Conservation (phyloP, 768 basidiomycete species). For the Peribolospora baueri region DNA sequence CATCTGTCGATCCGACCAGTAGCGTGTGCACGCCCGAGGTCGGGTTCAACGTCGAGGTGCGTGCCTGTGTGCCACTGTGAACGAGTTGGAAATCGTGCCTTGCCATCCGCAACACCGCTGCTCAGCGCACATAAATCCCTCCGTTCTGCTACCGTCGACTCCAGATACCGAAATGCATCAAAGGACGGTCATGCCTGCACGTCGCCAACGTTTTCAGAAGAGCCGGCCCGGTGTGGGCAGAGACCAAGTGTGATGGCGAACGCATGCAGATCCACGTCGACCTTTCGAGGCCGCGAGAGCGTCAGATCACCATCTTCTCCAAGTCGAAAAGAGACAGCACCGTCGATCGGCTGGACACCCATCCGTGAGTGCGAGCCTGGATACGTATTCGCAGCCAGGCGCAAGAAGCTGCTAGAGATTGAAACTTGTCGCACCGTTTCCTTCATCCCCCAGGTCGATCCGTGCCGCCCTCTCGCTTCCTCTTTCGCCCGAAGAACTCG, state of each 20-base stretch:
- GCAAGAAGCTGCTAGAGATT: background rate
- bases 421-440: slow-evolving; percentile 14
- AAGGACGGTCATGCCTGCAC: slow-evolving; percentile 38
- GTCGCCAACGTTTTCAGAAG: slow-evolving; percentile 26
- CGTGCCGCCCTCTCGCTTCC: slow-evolving; percentile 26
- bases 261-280: slow-evolving; percentile 74
- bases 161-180: slow-evolving; percentile 60
- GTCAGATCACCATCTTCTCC: slow-evolving; percentile 53
- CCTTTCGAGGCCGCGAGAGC: slow-evolving; percentile 18
- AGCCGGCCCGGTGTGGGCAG: slow-evolving; percentile 41
- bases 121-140: background rate
- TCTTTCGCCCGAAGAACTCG: slow-evolving; percentile 2
- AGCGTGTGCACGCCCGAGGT: slow-evolving; percentile 23
- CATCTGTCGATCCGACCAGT: slow-evolving; percentile 8
- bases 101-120: no score
- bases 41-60: slow-evolving; percentile 40
- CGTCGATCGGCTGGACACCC: slow-evolving; percentile 42
- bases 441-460: slow-evolving; percentile 27
- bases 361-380: slow-evolving; percentile 17
- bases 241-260: slow-evolving; percentile 88
- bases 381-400: no score
- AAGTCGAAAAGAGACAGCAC: slow-evolving; percentile 73
- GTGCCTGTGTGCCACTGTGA: slow-evolving; percentile 1
- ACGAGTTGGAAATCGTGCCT: background rate
- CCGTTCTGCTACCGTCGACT: background rate